Evolutionary conservation across 805 yeast genomes (phyloP).

Genomic region (Candida insectorum): DNA sequence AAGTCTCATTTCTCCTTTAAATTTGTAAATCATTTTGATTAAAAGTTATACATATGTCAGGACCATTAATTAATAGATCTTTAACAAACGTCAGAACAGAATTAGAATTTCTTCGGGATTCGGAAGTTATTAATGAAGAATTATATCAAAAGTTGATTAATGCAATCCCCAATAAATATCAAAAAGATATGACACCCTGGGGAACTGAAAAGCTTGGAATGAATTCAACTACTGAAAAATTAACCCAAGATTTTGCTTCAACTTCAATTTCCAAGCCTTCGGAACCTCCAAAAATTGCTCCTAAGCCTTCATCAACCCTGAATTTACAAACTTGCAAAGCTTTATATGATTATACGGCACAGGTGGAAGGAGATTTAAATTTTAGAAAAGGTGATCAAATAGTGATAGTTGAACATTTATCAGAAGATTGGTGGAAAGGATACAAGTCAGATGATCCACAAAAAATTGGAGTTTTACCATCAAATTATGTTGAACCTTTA

Average conservation of each 20-base stretch:
- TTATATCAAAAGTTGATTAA: slow-evolving; percentile 48
- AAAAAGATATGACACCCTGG: slow-evolving; percentile 48
- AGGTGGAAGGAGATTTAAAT: slow-evolving; percentile 70
- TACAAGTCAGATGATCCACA: slow-evolving; percentile 32
- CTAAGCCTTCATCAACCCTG: slow-evolving; percentile 9
- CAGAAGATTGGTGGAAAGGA: slow-evolving; percentile 93
- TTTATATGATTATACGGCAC: slow-evolving; percentile 69
- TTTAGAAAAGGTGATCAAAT: slow-evolving; percentile 67
- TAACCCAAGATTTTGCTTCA: slow-evolving; percentile 4
- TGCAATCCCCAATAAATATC: slow-evolving; percentile 57
- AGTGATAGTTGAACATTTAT: slow-evolving; percentile 66
- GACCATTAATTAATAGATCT: slow-evolving; percentile 73
- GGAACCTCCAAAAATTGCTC: not conserved
- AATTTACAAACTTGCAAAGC: slow-evolving; percentile 52
- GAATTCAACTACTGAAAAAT: slow-evolving; percentile 5
- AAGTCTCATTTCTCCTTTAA: too few species aligned
- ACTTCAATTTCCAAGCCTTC: slow-evolving; percentile 1
- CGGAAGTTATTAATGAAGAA: slow-evolving; percentile 62
- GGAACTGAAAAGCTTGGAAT: slow-evolving; percentile 34
- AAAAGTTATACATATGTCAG: slow-evolving; percentile 26
- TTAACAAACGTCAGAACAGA: slow-evolving; percentile 73
- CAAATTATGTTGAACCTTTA: slow-evolving; percentile 66
- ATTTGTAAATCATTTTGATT: not conserved
- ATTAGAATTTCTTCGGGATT: slow-evolving; percentile 73
- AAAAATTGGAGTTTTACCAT: slow-evolving; percentile 79